phyloP scores from a whole-genome alignment of 73 alveolate genomes.

The Paramecium octaurelia region DNA sequence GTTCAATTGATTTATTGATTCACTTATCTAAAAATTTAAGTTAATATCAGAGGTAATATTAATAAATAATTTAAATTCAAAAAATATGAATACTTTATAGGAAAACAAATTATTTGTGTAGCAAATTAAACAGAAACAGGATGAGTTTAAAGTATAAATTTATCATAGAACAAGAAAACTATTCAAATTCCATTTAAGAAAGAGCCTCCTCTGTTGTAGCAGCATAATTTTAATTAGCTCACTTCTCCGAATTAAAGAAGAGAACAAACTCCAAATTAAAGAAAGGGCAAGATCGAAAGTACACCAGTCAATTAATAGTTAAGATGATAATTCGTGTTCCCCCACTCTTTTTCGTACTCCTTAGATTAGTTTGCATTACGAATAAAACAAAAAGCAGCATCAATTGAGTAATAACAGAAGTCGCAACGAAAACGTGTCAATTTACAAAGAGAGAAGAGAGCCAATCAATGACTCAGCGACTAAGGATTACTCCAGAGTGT shows the following conservation, averaged over 20 bases:
- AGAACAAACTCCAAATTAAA: constrained; percentile 26
- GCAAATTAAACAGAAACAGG: constrained; percentile 7
- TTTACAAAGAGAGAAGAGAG: neutral
- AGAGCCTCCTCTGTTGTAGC: neutral
- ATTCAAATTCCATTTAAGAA: neutral
- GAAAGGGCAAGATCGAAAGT: neutral
- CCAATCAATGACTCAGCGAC: neutral
- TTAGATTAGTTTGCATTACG: constrained; percentile 32
- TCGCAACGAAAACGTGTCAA: neutral
- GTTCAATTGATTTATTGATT: too few species aligned
- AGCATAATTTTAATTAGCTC: neutral
- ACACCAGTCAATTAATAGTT: neutral
- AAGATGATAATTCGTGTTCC: constrained; percentile 39
- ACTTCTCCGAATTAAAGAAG: constrained; percentile 36
- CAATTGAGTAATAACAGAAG: constrained; percentile 7
- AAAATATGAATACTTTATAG: neutral
- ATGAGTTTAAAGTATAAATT: neutral
- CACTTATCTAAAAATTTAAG: neutral
- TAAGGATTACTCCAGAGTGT: constrained; percentile 6
- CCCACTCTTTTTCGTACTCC: constrained; percentile 47
- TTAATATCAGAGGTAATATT: neutral
- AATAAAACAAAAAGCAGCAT: neutral
- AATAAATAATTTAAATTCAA: neutral
- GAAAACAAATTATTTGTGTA: constrained; percentile 3
- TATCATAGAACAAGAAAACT: neutral